A percentile compares a stretch with the other conserved stretches of the same genome.
Evolutionary conservation across 2,329 filamentous ascomycete species (phyloP).

Genomic region (Microsporum audouinii): DNA sequence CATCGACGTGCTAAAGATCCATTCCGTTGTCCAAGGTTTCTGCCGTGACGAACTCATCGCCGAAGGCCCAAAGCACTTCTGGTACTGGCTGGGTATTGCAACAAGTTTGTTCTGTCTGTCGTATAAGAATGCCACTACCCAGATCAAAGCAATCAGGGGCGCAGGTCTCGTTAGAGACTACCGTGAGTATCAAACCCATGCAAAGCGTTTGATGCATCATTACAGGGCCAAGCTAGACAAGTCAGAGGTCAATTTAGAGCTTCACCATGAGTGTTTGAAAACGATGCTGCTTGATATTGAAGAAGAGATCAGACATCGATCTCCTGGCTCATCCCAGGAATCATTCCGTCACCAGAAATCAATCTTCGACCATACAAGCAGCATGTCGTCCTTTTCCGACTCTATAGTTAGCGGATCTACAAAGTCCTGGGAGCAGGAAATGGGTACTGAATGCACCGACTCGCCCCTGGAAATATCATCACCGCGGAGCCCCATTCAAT

Average conservation of each 20-base stretch:
- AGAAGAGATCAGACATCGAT: constrained; percentile 32
- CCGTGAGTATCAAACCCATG: constrained; percentile 39
- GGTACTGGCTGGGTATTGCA: constrained; percentile 35
- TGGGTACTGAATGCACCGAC: constrained; percentile 9
- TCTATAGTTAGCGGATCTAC: constrained; percentile 14
- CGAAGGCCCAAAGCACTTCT: constrained; percentile 26
- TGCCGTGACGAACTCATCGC: constrained; percentile 36
- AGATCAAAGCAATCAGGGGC: constrained; percentile 28
- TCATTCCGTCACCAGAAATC: constrained; percentile 29
- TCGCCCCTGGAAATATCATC: constrained; percentile 12
- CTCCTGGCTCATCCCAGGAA: constrained; percentile 32
- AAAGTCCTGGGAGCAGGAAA: constrained; percentile 16
- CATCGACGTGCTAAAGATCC: constrained; percentile 38
- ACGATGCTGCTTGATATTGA: constrained; percentile 28
- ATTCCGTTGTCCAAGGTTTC: constrained; percentile 39
- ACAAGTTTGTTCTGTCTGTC: constrained; percentile 33
- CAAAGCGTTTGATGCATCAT: constrained; percentile 29
- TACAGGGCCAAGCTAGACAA: constrained; percentile 27
- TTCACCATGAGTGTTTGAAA: constrained; percentile 27
- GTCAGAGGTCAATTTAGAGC: constrained; percentile 23
- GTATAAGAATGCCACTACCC: constrained; percentile 31
- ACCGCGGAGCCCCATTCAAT: neutral
- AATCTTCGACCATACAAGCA: constrained; percentile 38
- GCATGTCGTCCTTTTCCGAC: constrained; percentile 34
- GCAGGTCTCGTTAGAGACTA: constrained; percentile 36